Base-by-base conservation (phyloP, 2,329 filamentous ascomycete genomes). In the Sporothrix brunneoviolacea region DNA sequence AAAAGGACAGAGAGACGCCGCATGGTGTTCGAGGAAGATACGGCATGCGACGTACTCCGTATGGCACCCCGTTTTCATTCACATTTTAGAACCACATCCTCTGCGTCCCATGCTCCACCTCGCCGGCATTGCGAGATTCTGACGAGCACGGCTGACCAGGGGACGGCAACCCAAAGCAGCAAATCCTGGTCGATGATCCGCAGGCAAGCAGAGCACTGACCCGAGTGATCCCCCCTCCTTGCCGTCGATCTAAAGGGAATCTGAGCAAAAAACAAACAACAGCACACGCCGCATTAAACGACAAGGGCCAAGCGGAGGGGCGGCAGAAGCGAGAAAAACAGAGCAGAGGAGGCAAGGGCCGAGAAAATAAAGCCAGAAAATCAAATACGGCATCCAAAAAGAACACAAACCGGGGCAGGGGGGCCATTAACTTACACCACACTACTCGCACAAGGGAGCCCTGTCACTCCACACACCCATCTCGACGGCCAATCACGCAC, bases 131-230 rank as follows among this genome's bases (percentile, higher is more conserved):
- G 50, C 44, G 18, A 51, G 15, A 51, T 40, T 41, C 22, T 27
- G 36, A 45, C 43, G 43, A 47, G 43, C 50, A 32, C 19, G 10
- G 39, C 27, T 22, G 36, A 50, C 40, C 35, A 19, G 48, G 28
- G 41, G 36, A 48, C 9, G 28, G 15, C 13, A 33, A 39, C 37
- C 27, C 33, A 28, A 39, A 19, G 13, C 22, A 38, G 19, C 16
- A 24, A 48, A 36, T 41, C 50, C 50, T 49, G 50, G 50, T 49
- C 40, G 35, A 32, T 41, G 50, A 52, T 49, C 50, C 39, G 45
- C 35, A 37, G 16, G 41, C 21, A 30, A 39, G 41, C 42, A 47
- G 21, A 39, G 41, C 42, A 51, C 30, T 33, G 44, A 47, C 49
- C 49, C 37, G 22, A 47, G 33, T 30, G 42, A 46, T 30, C 41